These are phyloP conservation scores for Hyparrhenia diplandra DNA, from an alignment of 176 grass and related monocot species.

Conservation along the genomic window DNA sequence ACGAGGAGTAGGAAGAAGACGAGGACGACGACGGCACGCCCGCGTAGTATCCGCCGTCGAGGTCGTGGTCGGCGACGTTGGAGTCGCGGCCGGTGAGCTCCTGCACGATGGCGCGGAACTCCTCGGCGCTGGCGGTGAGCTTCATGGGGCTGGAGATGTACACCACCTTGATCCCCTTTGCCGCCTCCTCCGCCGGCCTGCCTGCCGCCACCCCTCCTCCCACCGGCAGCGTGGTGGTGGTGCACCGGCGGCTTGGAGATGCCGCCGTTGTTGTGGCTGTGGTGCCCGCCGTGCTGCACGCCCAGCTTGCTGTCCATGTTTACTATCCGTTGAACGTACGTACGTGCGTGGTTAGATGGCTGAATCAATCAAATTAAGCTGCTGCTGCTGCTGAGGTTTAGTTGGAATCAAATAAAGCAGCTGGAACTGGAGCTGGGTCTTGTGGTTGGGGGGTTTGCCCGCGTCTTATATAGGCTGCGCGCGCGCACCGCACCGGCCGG, in stretches of 20 bases:
- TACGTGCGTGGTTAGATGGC: not conserved
- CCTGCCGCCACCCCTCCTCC: not conserved
- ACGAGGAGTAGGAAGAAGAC: not conserved
- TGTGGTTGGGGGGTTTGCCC: not conserved
- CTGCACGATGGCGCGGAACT: slow-evolving; percentile 80
- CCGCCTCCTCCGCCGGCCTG: slow-evolving; percentile 14
- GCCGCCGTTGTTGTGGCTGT: slow-evolving; percentile 6
- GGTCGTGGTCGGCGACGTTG: slow-evolving; percentile 57
- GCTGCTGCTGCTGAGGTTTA: not conserved
- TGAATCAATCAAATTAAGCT: not conserved
- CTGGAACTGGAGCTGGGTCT: not conserved
- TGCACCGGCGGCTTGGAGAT: slow-evolving; percentile 55
- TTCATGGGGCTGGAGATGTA: slow-evolving; percentile 86
- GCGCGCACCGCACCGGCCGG: not conserved
- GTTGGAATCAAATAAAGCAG: not conserved
- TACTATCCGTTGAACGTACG: not conserved
- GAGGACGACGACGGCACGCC: not conserved
- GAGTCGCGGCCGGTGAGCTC: slow-evolving; percentile 68
- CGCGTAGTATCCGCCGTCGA: not conserved
- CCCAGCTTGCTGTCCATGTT: slow-evolving; percentile 44
- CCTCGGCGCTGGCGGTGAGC: slow-evolving; percentile 64
- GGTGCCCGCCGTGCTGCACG: slow-evolving; percentile 28
- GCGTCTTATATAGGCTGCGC: slow-evolving; percentile 37
- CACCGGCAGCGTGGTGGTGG: not conserved
- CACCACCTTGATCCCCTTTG: slow-evolving; percentile 61